phyloP scores from a whole-genome alignment of 768 basidiomycete genomes.

The Galerina marginata region DNA sequence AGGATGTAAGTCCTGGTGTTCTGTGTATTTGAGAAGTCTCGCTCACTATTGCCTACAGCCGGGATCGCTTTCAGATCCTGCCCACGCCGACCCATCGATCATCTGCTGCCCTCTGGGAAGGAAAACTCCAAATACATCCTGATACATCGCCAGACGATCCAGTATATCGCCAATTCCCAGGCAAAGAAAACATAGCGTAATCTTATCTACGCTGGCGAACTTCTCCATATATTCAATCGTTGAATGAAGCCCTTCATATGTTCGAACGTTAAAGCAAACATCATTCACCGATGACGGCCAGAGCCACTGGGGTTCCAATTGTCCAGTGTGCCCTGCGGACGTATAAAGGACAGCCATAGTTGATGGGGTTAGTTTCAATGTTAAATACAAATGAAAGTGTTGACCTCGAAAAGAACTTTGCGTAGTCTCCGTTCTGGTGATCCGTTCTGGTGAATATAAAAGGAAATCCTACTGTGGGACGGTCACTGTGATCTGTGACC shows the following conservation, averaged over 20 bases:
- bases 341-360: too few species aligned
- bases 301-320: too few species aligned
- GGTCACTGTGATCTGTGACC: too few species aligned
- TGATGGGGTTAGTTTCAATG: too few species aligned
- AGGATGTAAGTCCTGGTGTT: slow-evolving; percentile 41
- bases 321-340: too few species aligned
- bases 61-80: slow-evolving; percentile 74
- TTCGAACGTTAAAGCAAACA: too few species aligned
- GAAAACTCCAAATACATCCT: slow-evolving; percentile 87
- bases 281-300: too few species aligned
- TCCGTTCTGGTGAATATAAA: too few species aligned
- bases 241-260: neutral
- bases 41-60: slow-evolving; percentile 30
- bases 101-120: slow-evolving; percentile 83
- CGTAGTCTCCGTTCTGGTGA: too few species aligned
- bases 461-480: too few species aligned
- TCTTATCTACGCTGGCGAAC: slow-evolving; percentile 30
- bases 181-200: slow-evolving; percentile 33
- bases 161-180: slow-evolving; percentile 35
- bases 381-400: too few species aligned
- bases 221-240: neutral
- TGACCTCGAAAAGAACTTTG: too few species aligned
- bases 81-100: slow-evolving; percentile 79
- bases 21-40: neutral
- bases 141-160: slow-evolving; percentile 77